These are phyloP conservation scores for Fusarium nanum DNA, from an alignment of 2,329 filamentous ascomycete species.

Conservation along the genomic window DNA sequence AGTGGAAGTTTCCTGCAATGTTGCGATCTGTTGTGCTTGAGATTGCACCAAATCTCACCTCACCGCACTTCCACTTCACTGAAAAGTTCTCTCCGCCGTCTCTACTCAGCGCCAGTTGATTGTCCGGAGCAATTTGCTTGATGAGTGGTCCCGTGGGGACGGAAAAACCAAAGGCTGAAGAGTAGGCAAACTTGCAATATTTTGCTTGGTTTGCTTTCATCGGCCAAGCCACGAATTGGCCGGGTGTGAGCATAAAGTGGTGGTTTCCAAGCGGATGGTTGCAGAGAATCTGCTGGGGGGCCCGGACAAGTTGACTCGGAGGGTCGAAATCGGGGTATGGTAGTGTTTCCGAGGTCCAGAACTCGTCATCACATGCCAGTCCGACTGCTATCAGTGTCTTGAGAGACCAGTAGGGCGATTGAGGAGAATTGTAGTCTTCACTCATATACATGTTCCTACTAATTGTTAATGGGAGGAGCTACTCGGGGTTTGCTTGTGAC, in stretches of 20 bases:
- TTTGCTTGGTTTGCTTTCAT: slow-evolving; percentile 58
- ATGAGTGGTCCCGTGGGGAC: slow-evolving; percentile 54
- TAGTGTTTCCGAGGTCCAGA: slow-evolving; percentile 58
- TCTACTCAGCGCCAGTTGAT: slow-evolving; percentile 45
- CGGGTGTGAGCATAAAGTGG: slow-evolving; percentile 57
- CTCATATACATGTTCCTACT: slow-evolving; percentile 63
- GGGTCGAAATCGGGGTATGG: slow-evolving; percentile 33
- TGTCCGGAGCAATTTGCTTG: slow-evolving; percentile 52
- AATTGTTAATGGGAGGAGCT: background rate
- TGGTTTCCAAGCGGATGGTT: slow-evolving; percentile 50
- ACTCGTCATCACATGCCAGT: slow-evolving; percentile 52
- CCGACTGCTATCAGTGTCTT: slow-evolving; percentile 61
- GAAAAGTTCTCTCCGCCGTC: slow-evolving; percentile 50
- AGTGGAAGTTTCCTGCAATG: background rate
- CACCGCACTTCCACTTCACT: slow-evolving; percentile 46
- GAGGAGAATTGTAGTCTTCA: slow-evolving; percentile 68
- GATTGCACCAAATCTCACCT: background rate
- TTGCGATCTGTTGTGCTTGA: background rate
- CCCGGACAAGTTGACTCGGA: slow-evolving; percentile 16
- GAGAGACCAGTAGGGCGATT: slow-evolving; percentile 66
- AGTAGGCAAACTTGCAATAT: slow-evolving; percentile 62
- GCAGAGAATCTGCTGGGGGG: slow-evolving; percentile 59
- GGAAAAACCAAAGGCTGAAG: slow-evolving; percentile 59
- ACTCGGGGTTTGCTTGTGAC: no score
- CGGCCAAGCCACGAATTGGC: slow-evolving; percentile 54